Base-by-base conservation (phyloP, 768 basidiomycete genomes). In the Mrakia blollopis region DNA sequence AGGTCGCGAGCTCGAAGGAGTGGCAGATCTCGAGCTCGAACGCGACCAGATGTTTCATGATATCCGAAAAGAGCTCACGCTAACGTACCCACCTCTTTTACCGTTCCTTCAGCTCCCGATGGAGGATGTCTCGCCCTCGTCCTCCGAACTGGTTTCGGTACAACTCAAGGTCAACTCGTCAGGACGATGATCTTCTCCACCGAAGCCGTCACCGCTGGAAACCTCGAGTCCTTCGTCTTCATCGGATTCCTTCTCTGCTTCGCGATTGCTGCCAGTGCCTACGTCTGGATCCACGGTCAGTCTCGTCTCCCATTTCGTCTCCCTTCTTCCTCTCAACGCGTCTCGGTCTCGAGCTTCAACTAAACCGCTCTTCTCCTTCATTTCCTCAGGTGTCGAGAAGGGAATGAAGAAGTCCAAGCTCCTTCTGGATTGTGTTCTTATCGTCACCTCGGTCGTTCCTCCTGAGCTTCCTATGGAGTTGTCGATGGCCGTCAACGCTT, bases 101-200 rank as follows among this genome's bases (percentile, higher is more conserved):
- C 35, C 14, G 86, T 60, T 85, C 21, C 89, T 71, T 87, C 88
- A 81, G 83, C 94, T 0, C 95, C 95, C 5, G 93, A 99, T 81
- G 90, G 89, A 28, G 96, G 96, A 60, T 96, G 94, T 83, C 89
- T 97, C 11, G 95, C 94, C 13, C 86, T 94, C 62, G 94, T 98
- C 18, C 87, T 98, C 60, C 90, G 94, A 74, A 98, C 97, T 18
- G 96, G 97, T 1, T 99, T 98, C 81, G 97, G 97, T 13, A 99
- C 97, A 14, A 90, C 94, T 0, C 97, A 99, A 83, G 97, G 97
- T 54, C 93, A 96, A 84, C 89, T 99, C 47, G 95, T 99, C 44
- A 87, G 96, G 63, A 98, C 97, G 0, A 99, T 98, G 97, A 94
- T 99, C 76, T 99, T 98, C 86, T 94, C 93, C 21, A 94, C 93